phyloP scores from a whole-genome alignment of 73 alveolate genomes.

The Paramecium pentaurelia region DNA sequence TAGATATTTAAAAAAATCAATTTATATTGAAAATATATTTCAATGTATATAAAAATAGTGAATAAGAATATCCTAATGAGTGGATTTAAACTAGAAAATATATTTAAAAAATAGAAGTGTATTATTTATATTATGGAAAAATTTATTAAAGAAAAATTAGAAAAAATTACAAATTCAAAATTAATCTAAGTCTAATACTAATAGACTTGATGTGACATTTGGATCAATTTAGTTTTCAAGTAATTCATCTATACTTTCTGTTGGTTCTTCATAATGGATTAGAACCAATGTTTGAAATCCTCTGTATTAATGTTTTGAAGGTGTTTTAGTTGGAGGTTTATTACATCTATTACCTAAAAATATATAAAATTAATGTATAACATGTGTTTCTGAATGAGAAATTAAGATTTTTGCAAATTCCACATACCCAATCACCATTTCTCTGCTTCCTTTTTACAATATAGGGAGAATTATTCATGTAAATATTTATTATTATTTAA shows the following conservation, averaged over 20 bases:
- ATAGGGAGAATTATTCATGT: slow-evolving; percentile 8
- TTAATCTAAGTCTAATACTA: neutral
- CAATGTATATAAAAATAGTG: too few species aligned
- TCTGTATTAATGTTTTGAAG: neutral
- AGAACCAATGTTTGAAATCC: neutral
- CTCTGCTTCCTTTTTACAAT: neutral
- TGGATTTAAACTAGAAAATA: too few species aligned
- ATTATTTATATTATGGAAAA: neutral
- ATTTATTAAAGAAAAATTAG: neutral
- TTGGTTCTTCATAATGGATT: neutral
- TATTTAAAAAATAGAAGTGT: too few species aligned
- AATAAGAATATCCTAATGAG: too few species aligned
- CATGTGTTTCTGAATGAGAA: slow-evolving; percentile 66
- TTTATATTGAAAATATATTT: too few species aligned
- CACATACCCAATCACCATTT: slow-evolving; percentile 69
- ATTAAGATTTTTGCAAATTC: slow-evolving; percentile 61
- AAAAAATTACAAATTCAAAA: neutral
- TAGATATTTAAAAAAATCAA: too few species aligned
- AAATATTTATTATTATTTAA: neutral
- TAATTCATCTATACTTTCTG: neutral
- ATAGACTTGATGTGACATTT: neutral
- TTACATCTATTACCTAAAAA: neutral
- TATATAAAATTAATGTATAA: neutral
- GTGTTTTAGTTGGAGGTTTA: neutral
- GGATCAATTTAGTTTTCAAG: neutral